These are phyloP conservation scores for Penicillium parvum DNA, from an alignment of 495 filamentous ascomycete genomes.

Conservation along the genomic window DNA sequence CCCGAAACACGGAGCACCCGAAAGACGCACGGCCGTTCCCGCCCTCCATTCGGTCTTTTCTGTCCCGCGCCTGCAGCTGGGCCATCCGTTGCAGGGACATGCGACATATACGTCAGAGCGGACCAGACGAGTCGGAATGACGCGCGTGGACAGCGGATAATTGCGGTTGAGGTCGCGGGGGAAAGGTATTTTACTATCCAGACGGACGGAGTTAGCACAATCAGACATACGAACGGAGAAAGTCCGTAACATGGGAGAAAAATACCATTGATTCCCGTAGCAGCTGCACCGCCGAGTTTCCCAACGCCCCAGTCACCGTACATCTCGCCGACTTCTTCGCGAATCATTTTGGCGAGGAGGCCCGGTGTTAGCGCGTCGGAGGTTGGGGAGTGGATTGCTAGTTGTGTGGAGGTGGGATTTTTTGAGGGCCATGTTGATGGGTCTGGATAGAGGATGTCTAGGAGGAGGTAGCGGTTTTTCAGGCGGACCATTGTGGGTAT, in stretches of 20 bases:
- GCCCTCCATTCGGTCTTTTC: slow-evolving; percentile 37
- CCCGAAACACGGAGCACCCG: slow-evolving; percentile 89
- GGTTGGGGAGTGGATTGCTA: slow-evolving; percentile 74
- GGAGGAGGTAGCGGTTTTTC: slow-evolving; percentile 89
- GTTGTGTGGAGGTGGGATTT: slow-evolving; percentile 28
- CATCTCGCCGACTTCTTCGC: slow-evolving; percentile 59
- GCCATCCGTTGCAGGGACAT: slow-evolving; percentile 46
- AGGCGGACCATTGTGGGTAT: slow-evolving; percentile 73
- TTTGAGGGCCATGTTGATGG: slow-evolving; percentile 32
- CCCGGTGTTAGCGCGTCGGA: slow-evolving; percentile 59
- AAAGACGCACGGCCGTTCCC: slow-evolving; percentile 60
- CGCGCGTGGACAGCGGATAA: slow-evolving; percentile 71
- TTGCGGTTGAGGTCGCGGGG: slow-evolving; percentile 86
- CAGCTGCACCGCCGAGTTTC: slow-evolving; percentile 45
- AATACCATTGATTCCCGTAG: slow-evolving; percentile 60
- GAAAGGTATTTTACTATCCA: slow-evolving; percentile 88
- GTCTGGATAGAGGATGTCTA: slow-evolving; percentile 85
- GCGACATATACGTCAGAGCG: slow-evolving; percentile 76
- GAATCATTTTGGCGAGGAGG: slow-evolving; percentile 61
- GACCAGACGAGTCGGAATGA: slow-evolving; percentile 87
- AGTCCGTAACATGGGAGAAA: too few species aligned
- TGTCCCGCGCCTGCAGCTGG: neutral
- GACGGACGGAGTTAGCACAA: too few species aligned
- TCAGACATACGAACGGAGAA: too few species aligned
- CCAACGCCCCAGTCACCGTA: slow-evolving; percentile 94